Conservation (phyloP, 1,284 basidiomycete species). For the Sporisorium scitamineum region DNA sequence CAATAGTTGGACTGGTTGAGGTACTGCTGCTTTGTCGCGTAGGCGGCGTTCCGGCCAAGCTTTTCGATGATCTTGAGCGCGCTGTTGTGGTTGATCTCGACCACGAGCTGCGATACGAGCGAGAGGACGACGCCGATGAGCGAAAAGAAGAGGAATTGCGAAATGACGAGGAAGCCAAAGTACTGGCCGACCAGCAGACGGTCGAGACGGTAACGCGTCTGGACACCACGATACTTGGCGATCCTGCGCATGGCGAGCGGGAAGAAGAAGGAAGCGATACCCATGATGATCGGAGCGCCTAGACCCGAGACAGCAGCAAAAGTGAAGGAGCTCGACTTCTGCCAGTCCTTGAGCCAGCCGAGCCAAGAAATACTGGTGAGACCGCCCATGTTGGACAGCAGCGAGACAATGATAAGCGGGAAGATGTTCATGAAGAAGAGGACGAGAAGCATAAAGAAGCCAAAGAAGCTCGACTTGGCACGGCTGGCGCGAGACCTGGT, state of each 20-base stretch:
- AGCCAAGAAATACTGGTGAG: slow-evolving; percentile 52
- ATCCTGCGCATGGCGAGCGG: slow-evolving; percentile 65
- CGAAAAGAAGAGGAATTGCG: slow-evolving; percentile 67
- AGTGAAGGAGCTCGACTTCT: slow-evolving; percentile 42
- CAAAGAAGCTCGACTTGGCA: slow-evolving; percentile 51
- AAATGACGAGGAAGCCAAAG: slow-evolving; percentile 65
- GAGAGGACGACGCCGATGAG: slow-evolving; percentile 66
- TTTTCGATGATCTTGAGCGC: slow-evolving; percentile 41
- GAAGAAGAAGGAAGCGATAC: slow-evolving; percentile 57
- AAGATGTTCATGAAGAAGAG: slow-evolving; percentile 65
- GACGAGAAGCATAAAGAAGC: slow-evolving; percentile 54
- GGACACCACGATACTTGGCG: slow-evolving; percentile 65
- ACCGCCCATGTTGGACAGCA: slow-evolving; percentile 63
- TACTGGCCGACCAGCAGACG: slow-evolving; percentile 60
- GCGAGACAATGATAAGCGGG: slow-evolving; percentile 59
- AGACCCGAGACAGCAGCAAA: slow-evolving; percentile 64
- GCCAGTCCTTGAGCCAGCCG: slow-evolving; percentile 56
- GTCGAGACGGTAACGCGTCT: slow-evolving; percentile 59
- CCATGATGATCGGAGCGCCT: slow-evolving; percentile 63
- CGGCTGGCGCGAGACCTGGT: slow-evolving; percentile 48
- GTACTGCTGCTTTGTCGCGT: slow-evolving; percentile 60
- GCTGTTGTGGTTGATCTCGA: slow-evolving; percentile 50
- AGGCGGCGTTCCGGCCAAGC: slow-evolving; percentile 45
- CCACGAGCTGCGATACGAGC: slow-evolving; percentile 47
- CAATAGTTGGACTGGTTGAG: slow-evolving; percentile 66